Conservation (phyloP, 2,329 filamentous ascomycete species). For the Atkinsonella hypoxylon region DNA sequence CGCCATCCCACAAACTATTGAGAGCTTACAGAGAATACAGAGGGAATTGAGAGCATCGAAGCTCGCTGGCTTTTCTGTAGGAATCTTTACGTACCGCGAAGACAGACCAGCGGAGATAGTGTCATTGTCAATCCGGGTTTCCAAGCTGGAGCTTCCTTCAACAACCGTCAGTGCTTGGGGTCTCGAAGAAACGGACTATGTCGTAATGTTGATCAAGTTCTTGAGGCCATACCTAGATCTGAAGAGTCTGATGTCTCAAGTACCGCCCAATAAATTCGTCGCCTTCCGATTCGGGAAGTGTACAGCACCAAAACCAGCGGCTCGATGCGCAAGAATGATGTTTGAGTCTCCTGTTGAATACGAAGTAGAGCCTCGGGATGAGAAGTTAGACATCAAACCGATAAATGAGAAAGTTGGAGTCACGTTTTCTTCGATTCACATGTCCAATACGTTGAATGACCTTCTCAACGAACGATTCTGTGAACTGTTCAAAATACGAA, state of each 20-base stretch:
- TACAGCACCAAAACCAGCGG: slow-evolving; percentile 57
- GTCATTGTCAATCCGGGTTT: slow-evolving; percentile 56
- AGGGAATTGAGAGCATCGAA: slow-evolving; percentile 40
- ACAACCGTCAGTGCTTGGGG: slow-evolving; percentile 72
- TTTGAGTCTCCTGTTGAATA: slow-evolving; percentile 23
- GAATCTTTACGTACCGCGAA: slow-evolving; percentile 40
- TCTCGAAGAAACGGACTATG: slow-evolving; percentile 51
- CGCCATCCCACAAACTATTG: background rate
- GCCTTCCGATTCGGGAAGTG: slow-evolving; percentile 60
- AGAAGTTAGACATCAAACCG: too few relatives aligned
- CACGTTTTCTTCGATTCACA: slow-evolving; percentile 40
- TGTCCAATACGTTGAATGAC: slow-evolving; percentile 56
- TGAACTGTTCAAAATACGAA: slow-evolving; percentile 47
- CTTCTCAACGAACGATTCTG: slow-evolving; percentile 52
- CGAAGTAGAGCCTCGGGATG: slow-evolving; percentile 8
- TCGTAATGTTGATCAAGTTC: slow-evolving; percentile 62
- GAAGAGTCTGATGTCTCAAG: slow-evolving; percentile 35
- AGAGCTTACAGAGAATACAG: slow-evolving; percentile 2
- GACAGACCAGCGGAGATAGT: slow-evolving; percentile 33
- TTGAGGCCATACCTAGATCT: slow-evolving; percentile 47
- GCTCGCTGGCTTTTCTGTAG: slow-evolving; percentile 57
- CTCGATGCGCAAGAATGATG: slow-evolving; percentile 36
- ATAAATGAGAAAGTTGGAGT: background rate
- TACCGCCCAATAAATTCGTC: slow-evolving; percentile 21
- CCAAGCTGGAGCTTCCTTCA: slow-evolving; percentile 59